Evolutionary conservation across 257 asterid species (phyloP).

Genomic region (Plantago ovata): DNA sequence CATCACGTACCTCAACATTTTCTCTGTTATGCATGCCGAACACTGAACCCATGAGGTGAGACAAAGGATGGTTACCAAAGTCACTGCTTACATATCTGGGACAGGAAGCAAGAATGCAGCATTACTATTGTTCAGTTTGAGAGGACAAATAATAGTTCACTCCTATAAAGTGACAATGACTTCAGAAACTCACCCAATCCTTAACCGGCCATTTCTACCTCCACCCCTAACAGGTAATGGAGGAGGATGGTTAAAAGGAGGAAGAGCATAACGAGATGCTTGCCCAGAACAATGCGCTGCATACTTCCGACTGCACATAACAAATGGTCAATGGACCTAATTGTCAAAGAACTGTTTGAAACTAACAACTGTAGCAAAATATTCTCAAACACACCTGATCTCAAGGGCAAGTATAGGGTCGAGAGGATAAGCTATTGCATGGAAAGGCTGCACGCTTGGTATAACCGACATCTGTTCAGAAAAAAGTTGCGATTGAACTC

Average conservation of each 20-base stretch:
- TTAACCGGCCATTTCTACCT: slow-evolving; percentile 62
- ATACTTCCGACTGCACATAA: slow-evolving; percentile 72
- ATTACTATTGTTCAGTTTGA: slow-evolving; percentile 1
- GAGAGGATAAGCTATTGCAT: slow-evolving; percentile 98
- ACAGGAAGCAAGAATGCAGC: slow-evolving; percentile 13
- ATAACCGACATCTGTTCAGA: slow-evolving; percentile 68
- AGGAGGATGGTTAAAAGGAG: slow-evolving; percentile 83
- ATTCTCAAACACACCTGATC: slow-evolving; percentile 51
- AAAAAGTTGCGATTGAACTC: background rate
- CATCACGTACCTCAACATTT: slow-evolving; percentile 70
- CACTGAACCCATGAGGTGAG: slow-evolving; percentile 98
- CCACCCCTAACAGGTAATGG: slow-evolving; percentile 67
- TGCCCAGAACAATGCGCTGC: slow-evolving; percentile 91
- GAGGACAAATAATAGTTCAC: background rate
- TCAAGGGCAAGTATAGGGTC: slow-evolving; percentile 93
- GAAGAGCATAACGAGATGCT: slow-evolving; percentile 88
- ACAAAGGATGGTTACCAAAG: slow-evolving; percentile 96
- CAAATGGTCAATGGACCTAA: slow-evolving; percentile 2
- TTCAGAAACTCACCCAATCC: slow-evolving; percentile 65
- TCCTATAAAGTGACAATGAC: slow-evolving; percentile 4
- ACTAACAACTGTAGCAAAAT: slow-evolving; percentile 8
- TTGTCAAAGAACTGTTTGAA: slow-evolving; percentile 6
- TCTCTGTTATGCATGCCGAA: slow-evolving; percentile 90
- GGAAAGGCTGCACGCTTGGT: slow-evolving; percentile 99
- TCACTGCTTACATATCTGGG: slow-evolving; percentile 97